Conservation (phyloP, 306 rosid species). For the Prunus davidiana region DNA sequence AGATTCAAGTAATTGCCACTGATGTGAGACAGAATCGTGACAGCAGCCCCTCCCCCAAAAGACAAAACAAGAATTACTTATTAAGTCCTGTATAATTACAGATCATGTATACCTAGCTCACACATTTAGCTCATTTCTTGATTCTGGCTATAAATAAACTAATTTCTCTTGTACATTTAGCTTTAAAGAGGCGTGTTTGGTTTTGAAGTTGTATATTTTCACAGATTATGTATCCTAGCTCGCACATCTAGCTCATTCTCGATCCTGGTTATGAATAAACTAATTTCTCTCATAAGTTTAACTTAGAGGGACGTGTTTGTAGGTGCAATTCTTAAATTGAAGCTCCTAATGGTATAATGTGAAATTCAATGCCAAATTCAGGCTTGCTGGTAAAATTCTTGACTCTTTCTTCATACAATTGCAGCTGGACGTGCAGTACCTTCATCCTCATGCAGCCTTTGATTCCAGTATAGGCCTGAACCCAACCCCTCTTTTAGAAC, state of each 20-base stretch:
- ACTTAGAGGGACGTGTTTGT: neutral
- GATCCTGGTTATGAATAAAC: neutral
- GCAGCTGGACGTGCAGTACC: constrained; percentile 85
- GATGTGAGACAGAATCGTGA: neutral
- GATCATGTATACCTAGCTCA: neutral
- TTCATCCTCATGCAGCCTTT: constrained; percentile 83
- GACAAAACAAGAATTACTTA: too few species aligned
- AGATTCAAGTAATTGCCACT: too few species aligned
- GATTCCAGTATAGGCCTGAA: constrained; percentile 88
- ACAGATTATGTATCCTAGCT: neutral
- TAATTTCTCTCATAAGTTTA: neutral
- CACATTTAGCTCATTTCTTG: neutral
- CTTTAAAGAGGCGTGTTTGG: neutral
- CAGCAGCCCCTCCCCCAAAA: too few species aligned
- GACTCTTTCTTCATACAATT: constrained; percentile 23
- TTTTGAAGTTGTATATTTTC: neutral
- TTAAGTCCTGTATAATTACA: neutral
- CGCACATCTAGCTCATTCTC: neutral
- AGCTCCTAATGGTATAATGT: neutral
- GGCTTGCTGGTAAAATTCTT: neutral
- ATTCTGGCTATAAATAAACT: neutral
- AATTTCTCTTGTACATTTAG: neutral
- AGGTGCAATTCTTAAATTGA: neutral
- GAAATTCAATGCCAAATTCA: neutral
- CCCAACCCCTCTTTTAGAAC: constrained; percentile 77